Percentiles rank a stretch among this genome's conserved stretches.
Evolutionary conservation across 306 rosid species (phyloP).

Genomic region (Fagus crenata): DNA sequence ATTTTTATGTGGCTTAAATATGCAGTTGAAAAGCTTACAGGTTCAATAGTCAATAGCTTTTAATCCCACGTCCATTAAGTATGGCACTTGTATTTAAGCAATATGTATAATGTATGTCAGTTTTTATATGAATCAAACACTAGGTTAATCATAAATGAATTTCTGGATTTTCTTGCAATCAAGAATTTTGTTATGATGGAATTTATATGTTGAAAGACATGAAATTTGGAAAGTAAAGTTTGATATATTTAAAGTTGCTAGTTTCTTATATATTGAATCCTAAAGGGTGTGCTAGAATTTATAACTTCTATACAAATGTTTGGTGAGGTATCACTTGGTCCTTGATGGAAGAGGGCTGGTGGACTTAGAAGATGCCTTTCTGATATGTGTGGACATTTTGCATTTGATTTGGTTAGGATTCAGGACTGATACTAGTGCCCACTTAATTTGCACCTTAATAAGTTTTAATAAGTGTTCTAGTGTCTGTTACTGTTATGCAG

Average conservation of each 20-base stretch:
- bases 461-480: not conserved
- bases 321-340: slow-evolving; percentile 1
- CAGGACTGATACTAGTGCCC: slow-evolving; percentile 5
- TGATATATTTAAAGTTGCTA: not conserved
- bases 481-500: slow-evolving; percentile 42
- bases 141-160: not conserved
- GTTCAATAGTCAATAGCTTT: not conserved
- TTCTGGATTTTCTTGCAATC: not conserved
- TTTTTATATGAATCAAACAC: not conserved
- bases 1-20: slow-evolving; percentile 12
- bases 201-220: not conserved
- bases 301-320: not conserved
- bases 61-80: not conserved
- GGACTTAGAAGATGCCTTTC: not conserved
- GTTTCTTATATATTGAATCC: not conserved
- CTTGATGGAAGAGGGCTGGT: not conserved
- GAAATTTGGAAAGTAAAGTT: not conserved
- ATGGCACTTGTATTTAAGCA: not conserved
- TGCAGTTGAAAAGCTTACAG: not conserved
- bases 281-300: not conserved
- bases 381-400: not conserved
- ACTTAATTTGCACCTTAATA: not conserved
- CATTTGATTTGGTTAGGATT: not conserved
- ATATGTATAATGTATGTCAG: not conserved
- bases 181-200: not conserved